These are phyloP conservation scores for Perilla frutescens DNA, from an alignment of 257 asterid species.

Conservation along the genomic window DNA sequence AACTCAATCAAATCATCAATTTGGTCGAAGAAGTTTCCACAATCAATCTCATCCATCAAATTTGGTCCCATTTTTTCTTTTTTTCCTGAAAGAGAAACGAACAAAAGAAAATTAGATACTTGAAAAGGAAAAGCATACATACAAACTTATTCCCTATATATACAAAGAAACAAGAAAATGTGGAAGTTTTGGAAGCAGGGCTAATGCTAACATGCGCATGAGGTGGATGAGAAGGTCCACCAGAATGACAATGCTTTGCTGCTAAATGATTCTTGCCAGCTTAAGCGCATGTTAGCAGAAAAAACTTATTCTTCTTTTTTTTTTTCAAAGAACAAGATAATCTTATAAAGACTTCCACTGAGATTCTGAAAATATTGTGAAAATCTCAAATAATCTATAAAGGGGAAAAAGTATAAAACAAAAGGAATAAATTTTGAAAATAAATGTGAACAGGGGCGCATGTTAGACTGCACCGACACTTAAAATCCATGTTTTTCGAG, in stretches of 20 bases:
- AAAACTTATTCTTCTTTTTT: slow-evolving; percentile 30
- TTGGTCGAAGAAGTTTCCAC: slow-evolving; percentile 83
- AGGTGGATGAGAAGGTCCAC: slow-evolving; percentile 24
- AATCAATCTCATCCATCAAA: slow-evolving; percentile 70
- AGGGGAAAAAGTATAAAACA: background rate
- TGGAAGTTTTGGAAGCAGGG: slow-evolving; percentile 16
- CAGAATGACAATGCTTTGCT: slow-evolving; percentile 31
- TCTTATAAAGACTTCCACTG: background rate
- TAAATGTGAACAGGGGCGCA: slow-evolving; percentile 23
- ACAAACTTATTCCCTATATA: background rate
- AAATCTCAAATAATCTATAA: background rate
- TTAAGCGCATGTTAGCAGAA: slow-evolving; percentile 41
- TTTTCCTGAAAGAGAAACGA: slow-evolving; percentile 37
- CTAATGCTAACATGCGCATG: slow-evolving; percentile 42
- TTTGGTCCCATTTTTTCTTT: slow-evolving; percentile 65
- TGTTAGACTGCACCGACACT: slow-evolving; percentile 48
- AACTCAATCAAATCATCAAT: slow-evolving; percentile 86
- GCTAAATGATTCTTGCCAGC: slow-evolving; percentile 38
- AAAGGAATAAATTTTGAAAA: background rate
- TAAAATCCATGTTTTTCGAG: background rate
- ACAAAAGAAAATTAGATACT: background rate
- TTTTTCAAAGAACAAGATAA: no score
- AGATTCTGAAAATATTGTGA: slow-evolving; percentile 34
- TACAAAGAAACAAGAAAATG: background rate
- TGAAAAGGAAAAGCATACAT: background rate